Percentiles rank a stretch among this genome's conserved stretches.
These are phyloP conservation scores for Trichosphaerium sp. DNA, from an alignment of 78 protist genomes.

Conservation along the genomic window DNA sequence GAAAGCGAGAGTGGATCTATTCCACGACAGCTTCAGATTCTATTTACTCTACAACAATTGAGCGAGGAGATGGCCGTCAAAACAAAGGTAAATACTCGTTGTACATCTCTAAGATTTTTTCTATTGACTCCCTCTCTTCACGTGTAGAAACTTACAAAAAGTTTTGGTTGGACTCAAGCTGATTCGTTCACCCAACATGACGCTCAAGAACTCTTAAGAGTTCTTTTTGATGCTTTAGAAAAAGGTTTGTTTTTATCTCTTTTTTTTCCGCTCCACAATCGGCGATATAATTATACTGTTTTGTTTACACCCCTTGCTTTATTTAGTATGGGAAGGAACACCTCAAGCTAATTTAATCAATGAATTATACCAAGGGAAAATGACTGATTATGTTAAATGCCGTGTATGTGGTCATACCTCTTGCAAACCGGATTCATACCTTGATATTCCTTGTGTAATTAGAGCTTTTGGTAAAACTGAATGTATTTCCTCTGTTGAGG, in stretches of 20 bases:
- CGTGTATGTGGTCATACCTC: conserved; percentile 1
- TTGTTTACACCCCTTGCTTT: neutral
- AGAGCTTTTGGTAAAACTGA: neutral
- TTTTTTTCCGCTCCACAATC: neutral
- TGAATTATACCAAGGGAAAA: conserved; percentile 12
- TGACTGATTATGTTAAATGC: conserved; percentile 10
- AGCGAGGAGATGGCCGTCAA: neutral
- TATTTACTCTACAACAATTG: conserved; percentile 3
- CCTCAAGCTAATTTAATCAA: neutral
- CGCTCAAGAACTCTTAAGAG: conserved; percentile 18
- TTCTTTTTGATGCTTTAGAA: conserved; percentile 30
- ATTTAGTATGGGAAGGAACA: no score
- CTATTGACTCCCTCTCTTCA: no score
- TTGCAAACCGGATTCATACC: neutral
- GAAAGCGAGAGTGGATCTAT: neutral
- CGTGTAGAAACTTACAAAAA: neutral
- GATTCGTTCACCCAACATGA: conserved; percentile 36
- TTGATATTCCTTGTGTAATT: conserved; percentile 9
- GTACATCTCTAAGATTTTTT: no score
- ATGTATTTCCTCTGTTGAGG: neutral
- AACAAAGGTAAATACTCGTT: neutral
- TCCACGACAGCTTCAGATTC: conserved; percentile 10
- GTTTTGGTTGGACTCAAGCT: conserved; percentile 18
- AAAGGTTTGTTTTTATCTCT: neutral
- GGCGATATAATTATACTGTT: neutral